These are phyloP conservation scores for Cicer arietinum DNA, from an alignment of 306 rosid species.

Conservation along the genomic window DNA sequence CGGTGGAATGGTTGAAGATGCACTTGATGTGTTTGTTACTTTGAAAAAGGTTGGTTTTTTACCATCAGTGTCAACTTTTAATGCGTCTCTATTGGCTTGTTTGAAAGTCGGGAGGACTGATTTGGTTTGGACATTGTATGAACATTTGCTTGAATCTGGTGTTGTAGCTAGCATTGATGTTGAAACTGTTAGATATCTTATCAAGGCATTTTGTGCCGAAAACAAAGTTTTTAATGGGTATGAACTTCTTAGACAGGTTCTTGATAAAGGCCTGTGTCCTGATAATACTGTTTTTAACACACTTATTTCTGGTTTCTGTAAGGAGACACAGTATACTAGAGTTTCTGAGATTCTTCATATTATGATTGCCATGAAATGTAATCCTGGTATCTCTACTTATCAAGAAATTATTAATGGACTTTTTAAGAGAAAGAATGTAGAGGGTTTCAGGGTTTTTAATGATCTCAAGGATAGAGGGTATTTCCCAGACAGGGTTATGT, in stretches of 20 bases:
- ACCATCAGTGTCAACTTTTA: constrained; percentile 63
- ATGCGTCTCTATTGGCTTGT: constrained; percentile 57
- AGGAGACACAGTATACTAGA: constrained; percentile 50
- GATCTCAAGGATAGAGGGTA: constrained; percentile 85
- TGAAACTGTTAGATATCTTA: constrained; percentile 64
- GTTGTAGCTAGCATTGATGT: constrained; percentile 54
- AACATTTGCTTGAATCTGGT: constrained; percentile 62
- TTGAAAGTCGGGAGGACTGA: constrained; percentile 61
- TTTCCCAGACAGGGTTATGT: constrained; percentile 71
- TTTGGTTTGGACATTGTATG: constrained; percentile 71
- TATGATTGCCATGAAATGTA: constrained; percentile 60
- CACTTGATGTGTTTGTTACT: constrained; percentile 48
- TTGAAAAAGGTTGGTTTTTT: constrained; percentile 55
- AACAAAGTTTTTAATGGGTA: constrained; percentile 55
- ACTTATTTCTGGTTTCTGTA: constrained; percentile 64
- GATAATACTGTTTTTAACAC: constrained; percentile 54
- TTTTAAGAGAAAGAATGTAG: constrained; percentile 49
- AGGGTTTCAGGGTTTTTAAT: constrained; percentile 63
- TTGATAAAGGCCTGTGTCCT: constrained; percentile 64
- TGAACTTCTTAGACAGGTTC: constrained; percentile 66
- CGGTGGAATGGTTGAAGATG: constrained; percentile 66
- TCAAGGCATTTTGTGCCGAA: constrained; percentile 66
- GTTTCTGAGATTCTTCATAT: constrained; percentile 72
- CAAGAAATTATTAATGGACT: constrained; percentile 68
- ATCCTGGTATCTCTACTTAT: constrained; percentile 61